Percentiles rank a stretch among this genome's conserved stretches.
These are phyloP conservation scores for Chaetoscypha palmicola DNA, from an alignment of 2,329 filamentous ascomycete species.

Conservation along the genomic window DNA sequence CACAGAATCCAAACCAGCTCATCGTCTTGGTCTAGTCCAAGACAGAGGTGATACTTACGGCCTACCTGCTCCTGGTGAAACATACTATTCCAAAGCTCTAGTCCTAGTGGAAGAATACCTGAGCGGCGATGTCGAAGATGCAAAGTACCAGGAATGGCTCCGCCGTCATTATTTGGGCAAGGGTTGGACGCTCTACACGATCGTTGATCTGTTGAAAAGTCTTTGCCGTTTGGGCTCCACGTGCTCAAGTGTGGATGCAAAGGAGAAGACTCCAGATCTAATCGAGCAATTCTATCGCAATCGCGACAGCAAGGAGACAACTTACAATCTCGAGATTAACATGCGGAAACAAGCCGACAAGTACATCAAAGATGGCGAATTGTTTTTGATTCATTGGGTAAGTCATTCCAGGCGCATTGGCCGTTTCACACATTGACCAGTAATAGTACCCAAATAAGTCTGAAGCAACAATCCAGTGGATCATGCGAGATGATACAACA, in stretches of 20 bases:
- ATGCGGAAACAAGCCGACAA: slow-evolving; percentile 90
- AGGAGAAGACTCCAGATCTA: slow-evolving; percentile 90
- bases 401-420: slow-evolving; percentile 37
- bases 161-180: slow-evolving; percentile 85
- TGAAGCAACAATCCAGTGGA: slow-evolving; percentile 65
- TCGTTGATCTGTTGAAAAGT: slow-evolving; percentile 79
- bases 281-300: slow-evolving; percentile 80
- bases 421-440: slow-evolving; percentile 24
- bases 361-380: slow-evolving; percentile 83
- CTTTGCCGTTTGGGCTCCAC: slow-evolving; percentile 72
- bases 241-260: slow-evolving; percentile 79
- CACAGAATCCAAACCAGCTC: slow-evolving; percentile 70
- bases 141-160: slow-evolving; percentile 80
- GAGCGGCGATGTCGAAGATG: slow-evolving; percentile 72
- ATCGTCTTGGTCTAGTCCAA: slow-evolving; percentile 76
- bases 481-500: slow-evolving; percentile 63
- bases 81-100: slow-evolving; percentile 81
- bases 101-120: slow-evolving; percentile 83
- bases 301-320: slow-evolving; percentile 76
- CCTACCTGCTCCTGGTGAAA: slow-evolving; percentile 50
- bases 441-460: slow-evolving; percentile 56
- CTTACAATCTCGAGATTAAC: slow-evolving; percentile 81
- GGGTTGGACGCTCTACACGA: slow-evolving; percentile 89
- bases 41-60: slow-evolving; percentile 64
- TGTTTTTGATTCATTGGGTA: slow-evolving; percentile 88